These are phyloP conservation scores for Mycena metata DNA, from an alignment of 768 basidiomycete genomes.

Conservation along the genomic window DNA sequence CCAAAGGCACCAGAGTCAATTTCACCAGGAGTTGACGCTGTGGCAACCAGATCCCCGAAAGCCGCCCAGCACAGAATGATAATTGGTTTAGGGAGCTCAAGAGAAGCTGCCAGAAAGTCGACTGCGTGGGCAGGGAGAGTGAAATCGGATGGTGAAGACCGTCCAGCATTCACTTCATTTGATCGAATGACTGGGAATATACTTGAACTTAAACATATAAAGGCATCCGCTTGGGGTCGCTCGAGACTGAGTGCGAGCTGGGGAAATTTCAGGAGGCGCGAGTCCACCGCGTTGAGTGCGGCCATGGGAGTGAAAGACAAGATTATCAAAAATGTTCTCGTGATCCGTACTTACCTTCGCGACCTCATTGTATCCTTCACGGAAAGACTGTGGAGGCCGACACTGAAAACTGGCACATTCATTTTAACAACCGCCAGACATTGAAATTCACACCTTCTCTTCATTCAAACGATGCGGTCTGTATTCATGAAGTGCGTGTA, in stretches of 20 bases:
- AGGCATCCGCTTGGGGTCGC: neutral
- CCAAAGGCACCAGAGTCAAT: no score
- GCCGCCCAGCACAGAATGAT: neutral
- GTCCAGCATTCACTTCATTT: neutral
- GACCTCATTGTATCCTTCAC: neutral
- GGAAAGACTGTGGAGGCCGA: no score
- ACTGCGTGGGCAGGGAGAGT: neutral
- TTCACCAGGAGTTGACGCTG: no score
- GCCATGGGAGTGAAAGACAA: neutral
- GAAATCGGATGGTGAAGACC: neutral
- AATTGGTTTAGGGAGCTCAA: neutral
- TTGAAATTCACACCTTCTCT: no score
- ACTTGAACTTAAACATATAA: neutral
- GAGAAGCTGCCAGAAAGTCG: neutral
- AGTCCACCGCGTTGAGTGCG: neutral
- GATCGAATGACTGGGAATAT: slow-evolving; percentile 2
- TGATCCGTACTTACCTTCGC: neutral
- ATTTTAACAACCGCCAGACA: no score
- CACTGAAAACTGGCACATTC: no score
- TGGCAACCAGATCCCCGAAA: neutral
- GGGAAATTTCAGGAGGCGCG: neutral
- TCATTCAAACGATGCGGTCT: no score
- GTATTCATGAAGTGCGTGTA: no score
- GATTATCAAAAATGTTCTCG: neutral
- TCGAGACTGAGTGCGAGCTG: neutral